Evolutionary conservation across 2,329 filamentous ascomycete genomes (phyloP).

Genomic region (Aureobasidium leucospermi): DNA sequence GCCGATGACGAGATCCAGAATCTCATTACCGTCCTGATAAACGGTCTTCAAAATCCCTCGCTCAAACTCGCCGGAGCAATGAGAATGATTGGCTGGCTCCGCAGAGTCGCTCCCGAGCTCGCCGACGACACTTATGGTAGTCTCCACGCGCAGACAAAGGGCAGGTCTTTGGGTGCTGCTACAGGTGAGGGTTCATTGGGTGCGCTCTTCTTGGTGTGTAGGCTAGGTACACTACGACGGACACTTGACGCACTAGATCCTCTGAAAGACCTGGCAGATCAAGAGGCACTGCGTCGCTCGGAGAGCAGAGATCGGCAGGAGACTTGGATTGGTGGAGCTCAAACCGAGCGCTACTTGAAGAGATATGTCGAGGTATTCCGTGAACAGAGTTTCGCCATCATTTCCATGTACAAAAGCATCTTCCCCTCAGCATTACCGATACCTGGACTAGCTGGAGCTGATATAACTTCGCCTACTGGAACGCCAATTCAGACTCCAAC

Average conservation of each 20-base stretch:
- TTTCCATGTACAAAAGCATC: conserved; percentile 89
- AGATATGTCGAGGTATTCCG: conserved; percentile 95
- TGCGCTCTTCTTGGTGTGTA: conserved; percentile 78
- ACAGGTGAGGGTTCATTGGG: conserved; percentile 60
- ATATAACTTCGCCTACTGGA: neutral
- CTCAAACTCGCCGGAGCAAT: conserved; percentile 86
- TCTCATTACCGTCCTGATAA: conserved; percentile 78
- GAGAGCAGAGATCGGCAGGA: conserved; percentile 24
- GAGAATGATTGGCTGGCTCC: conserved; percentile 84
- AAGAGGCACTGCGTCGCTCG: conserved; percentile 55
- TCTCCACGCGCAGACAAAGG: neutral
- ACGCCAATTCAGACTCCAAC: neutral
- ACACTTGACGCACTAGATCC: conserved; percentile 81
- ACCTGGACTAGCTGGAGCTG: conserved; percentile 22
- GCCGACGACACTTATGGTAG: conserved; percentile 30
- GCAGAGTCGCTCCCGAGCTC: conserved; percentile 77
- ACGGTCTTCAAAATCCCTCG: conserved; percentile 64
- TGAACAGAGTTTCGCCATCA: conserved; percentile 92
- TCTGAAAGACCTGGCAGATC: conserved; percentile 79
- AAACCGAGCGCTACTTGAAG: conserved; percentile 90
- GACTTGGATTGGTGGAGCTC: conserved; percentile 63
- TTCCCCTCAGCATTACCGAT: conserved; percentile 56
- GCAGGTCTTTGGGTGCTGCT: conserved; percentile 19
- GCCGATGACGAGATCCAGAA: conserved; percentile 82
- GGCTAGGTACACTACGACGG: conserved; percentile 68